Conservation (phyloP, 495 filamentous ascomycete genomes). For the Neurospora sp. region DNA sequence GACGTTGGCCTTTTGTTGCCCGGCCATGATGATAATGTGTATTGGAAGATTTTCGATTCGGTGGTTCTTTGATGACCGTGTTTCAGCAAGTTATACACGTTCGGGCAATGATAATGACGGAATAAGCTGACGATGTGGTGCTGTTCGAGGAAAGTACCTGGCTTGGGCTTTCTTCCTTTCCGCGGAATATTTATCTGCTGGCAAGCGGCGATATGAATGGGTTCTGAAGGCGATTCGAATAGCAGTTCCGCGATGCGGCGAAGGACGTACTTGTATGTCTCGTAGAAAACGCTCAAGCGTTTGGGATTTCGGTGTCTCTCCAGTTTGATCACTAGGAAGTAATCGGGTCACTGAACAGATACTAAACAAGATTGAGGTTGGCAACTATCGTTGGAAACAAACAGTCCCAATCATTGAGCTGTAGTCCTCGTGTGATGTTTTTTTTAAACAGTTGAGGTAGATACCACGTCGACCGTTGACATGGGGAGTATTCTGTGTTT, state of each 20-base stretch:
- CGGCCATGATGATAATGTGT: constrained; percentile 3
- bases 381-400: not conserved
- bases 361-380: not conserved
- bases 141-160: not conserved
- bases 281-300: not conserved
- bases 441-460: not conserved
- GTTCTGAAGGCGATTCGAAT: not conserved
- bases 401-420: not conserved
- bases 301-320: not conserved
- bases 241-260: not conserved
- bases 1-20: not conserved
- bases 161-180: not conserved
- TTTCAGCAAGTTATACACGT: not conserved
- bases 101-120: not conserved
- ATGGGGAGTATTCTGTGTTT: not conserved
- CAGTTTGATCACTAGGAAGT: not conserved
- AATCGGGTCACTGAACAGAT: not conserved
- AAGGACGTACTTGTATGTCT: not conserved
- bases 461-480: not conserved
- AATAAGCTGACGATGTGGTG: not conserved
- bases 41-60: not conserved
- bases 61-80: not conserved
- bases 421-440: not conserved
- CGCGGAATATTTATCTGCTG: not conserved
- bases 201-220: not conserved